Evolutionary conservation across 139 green algal species (phyloP).

Genomic region (Spirogloea muscicola): DNA sequence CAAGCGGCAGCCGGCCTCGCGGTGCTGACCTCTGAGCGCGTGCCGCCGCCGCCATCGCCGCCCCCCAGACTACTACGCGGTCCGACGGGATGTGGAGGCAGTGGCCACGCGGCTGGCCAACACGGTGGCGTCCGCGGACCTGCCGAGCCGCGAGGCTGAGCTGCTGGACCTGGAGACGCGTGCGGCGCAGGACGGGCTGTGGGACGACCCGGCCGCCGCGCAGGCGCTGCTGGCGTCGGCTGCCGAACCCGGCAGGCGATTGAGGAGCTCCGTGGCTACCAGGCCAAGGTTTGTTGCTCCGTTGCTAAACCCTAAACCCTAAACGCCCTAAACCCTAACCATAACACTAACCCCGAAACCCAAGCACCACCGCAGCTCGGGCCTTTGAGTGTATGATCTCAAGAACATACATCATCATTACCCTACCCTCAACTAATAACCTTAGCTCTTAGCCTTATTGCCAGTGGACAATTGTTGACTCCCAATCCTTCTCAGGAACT

Average conservation of each 20-base stretch:
- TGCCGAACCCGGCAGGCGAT: constrained; percentile 36
- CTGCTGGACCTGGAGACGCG: constrained; percentile 53
- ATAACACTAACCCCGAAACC: too few relatives aligned
- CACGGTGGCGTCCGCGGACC: constrained; percentile 6
- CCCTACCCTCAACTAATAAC: too few relatives aligned
- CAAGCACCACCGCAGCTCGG: too few relatives aligned
- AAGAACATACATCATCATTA: too few relatives aligned
- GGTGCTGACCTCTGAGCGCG: background rate
- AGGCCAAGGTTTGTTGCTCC: constrained; percentile 30
- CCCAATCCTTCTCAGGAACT: too few relatives aligned
- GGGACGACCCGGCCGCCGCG: constrained; percentile 62
- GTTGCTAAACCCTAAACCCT: too few relatives aligned
- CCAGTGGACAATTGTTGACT: too few relatives aligned
- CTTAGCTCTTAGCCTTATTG: too few relatives aligned
- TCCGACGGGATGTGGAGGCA: constrained; percentile 19
- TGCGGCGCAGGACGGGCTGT: constrained; percentile 56
- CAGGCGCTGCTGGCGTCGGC: constrained; percentile 56
- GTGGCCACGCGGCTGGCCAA: constrained; percentile 5
- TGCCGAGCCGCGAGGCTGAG: background rate
- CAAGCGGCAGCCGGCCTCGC: too few relatives aligned
- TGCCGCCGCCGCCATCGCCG: background rate
- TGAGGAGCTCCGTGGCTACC: constrained; percentile 41
- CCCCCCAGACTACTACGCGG: constrained; percentile 38
- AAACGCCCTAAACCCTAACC: too few relatives aligned
- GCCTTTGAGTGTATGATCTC: too few relatives aligned